Conservation (phyloP, 2,329 filamentous ascomycete species). For the Neonectria sp. region DNA sequence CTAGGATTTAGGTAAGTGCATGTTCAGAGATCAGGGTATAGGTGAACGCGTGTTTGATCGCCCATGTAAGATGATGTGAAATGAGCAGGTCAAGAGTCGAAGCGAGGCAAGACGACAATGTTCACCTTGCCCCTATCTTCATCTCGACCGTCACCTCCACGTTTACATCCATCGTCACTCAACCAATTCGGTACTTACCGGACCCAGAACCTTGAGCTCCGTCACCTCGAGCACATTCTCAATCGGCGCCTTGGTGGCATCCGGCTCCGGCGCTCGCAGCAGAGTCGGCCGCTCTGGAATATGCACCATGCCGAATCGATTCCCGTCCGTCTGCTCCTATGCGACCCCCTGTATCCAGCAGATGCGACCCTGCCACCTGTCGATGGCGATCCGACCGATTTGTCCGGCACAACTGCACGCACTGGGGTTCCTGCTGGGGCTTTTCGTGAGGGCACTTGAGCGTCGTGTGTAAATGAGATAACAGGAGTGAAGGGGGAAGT, state of each 20-base stretch:
- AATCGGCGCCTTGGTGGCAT: conserved; percentile 82
- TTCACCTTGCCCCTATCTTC: not conserved
- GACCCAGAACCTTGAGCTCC: conserved; percentile 81
- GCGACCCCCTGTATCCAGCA: conserved; percentile 1
- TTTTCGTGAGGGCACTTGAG: not conserved
- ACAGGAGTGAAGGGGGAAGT: not conserved
- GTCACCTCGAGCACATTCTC: conserved; percentile 93
- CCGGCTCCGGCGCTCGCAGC: conserved; percentile 79
- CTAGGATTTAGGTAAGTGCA: conserved; percentile 55
- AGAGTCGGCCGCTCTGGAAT: conserved; percentile 56
- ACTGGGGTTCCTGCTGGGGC: not conserved
- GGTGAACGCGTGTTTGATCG: not conserved
- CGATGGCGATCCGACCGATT: not conserved
- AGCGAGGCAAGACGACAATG: not conserved
- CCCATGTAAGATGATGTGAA: not conserved
- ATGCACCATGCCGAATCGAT: conserved; percentile 27
- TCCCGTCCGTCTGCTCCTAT: not conserved
- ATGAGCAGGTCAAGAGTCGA: no score
- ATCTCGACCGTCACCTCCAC: not conserved
- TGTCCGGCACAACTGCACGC: not conserved
- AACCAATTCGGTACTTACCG: conserved; percentile 65
- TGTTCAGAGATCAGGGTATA: not conserved
- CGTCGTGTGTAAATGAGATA: not conserved
- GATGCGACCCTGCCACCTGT: not conserved
- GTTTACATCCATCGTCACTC: conserved; percentile 1